A percentile compares a stretch with the other conserved stretches of the same genome.
Conservation (phyloP, 2,329 filamentous ascomycete genomes). For the Elsinoe batatas region DNA sequence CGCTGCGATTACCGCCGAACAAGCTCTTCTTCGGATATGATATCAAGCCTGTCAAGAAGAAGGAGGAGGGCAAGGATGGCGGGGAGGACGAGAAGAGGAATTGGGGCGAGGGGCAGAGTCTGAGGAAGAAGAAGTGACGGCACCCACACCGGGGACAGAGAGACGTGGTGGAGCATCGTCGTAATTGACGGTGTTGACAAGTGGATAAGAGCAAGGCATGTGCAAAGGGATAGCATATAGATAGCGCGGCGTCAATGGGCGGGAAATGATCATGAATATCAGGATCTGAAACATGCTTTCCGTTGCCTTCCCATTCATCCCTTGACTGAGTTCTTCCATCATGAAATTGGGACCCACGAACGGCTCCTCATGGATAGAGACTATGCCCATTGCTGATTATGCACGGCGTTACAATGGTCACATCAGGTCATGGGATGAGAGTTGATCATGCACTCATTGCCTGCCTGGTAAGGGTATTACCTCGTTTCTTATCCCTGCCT, state of each 20-base stretch:
- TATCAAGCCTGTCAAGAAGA: constrained; percentile 72
- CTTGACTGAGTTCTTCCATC: too few relatives aligned
- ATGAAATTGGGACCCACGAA: too few relatives aligned
- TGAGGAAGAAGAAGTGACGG: constrained; percentile 60
- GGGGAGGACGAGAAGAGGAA: constrained; percentile 53
- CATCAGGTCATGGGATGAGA: too few relatives aligned
- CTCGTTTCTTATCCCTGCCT: too few relatives aligned
- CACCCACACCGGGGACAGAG: neutral
- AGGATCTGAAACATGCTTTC: too few relatives aligned
- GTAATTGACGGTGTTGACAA: neutral
- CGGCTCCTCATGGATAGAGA: too few relatives aligned
- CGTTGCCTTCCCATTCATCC: too few relatives aligned
- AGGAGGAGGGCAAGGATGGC: constrained; percentile 57
- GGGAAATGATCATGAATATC: too few relatives aligned
- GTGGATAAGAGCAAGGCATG: neutral
- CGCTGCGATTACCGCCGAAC: constrained; percentile 71
- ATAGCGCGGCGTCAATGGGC: neutral
- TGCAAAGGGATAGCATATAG: neutral
- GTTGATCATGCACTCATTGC: too few relatives aligned
- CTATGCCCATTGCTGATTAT: too few relatives aligned
- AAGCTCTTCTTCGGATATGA: constrained; percentile 97
- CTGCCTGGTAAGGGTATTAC: too few relatives aligned
- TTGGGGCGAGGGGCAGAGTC: constrained; percentile 67
- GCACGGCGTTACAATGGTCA: too few relatives aligned
- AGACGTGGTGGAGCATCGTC: neutral